A percentile compares a stretch with the other conserved stretches of the same genome.
Conservation (phyloP, 2,329 filamentous ascomycete species). For the Claviceps arundinis region DNA sequence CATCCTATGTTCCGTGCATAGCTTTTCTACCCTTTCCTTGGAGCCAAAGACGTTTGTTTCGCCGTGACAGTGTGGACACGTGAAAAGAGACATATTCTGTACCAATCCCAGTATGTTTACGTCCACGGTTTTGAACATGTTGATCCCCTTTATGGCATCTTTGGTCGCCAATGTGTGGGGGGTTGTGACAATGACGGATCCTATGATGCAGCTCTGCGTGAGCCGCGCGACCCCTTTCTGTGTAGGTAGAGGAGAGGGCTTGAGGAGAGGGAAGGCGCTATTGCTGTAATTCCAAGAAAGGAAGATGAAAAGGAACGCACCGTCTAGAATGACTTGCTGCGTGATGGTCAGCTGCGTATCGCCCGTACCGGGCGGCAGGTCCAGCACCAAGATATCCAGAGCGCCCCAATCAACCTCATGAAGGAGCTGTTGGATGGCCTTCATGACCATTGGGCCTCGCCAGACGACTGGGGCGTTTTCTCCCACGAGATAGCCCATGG, state of each 20-base stretch:
- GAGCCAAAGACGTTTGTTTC: constrained; percentile 64
- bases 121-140: constrained; percentile 79
- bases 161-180: constrained; percentile 87
- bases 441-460: constrained; percentile 96
- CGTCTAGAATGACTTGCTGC: constrained; percentile 82
- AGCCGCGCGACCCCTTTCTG: neutral
- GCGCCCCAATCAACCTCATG: constrained; percentile 92
- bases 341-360: constrained; percentile 96
- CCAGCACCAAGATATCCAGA: constrained; percentile 77
- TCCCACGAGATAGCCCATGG: constrained; percentile 85
- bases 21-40: constrained; percentile 46
- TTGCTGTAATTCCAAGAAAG: neutral
- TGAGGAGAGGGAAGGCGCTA: too few relatives aligned
- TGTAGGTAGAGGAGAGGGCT: neutral
- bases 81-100: constrained; percentile 82
- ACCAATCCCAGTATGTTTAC: constrained; percentile 77
- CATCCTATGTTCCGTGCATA: constrained; percentile 61
- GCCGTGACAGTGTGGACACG: constrained; percentile 64
- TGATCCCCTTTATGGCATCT: constrained; percentile 82
- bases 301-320: constrained; percentile 25
- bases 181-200: constrained; percentile 78
- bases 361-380: constrained; percentile 86
- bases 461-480: constrained; percentile 78
- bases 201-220: constrained; percentile 21
- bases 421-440: constrained; percentile 86